Percentiles rank a stretch among this genome's conserved stretches.
phyloP scores from a whole-genome alignment of 2,329 filamentous ascomycete species.

The Pseudogymnoascus sp. region DNA sequence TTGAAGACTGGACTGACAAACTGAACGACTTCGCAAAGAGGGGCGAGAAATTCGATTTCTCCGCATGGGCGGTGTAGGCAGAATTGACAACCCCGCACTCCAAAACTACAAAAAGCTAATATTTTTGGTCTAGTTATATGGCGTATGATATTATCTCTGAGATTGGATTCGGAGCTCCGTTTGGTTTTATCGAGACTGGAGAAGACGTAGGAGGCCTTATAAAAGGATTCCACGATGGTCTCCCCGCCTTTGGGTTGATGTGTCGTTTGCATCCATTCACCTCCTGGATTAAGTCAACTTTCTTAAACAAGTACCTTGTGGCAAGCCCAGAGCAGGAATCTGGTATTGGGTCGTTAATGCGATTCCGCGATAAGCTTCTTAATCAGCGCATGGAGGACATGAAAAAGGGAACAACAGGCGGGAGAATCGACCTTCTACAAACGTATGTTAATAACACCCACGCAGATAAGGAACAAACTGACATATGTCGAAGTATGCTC shows the following conservation, averaged over 20 bases:
- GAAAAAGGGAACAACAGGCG: constrained; percentile 34
- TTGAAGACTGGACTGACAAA: constrained; percentile 41
- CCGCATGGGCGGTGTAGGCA: constrained; percentile 42
- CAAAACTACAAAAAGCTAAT: not conserved
- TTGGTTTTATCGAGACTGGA: constrained; percentile 46
- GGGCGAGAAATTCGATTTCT: constrained; percentile 42
- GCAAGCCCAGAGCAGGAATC: constrained; percentile 43
- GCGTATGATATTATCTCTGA: constrained; percentile 51
- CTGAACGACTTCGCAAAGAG: constrained; percentile 39
- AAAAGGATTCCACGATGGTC: constrained; percentile 44
- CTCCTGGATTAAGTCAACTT: constrained; percentile 45
- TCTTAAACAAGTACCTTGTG: constrained; percentile 42
- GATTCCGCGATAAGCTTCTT: constrained; percentile 47
- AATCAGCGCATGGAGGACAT: constrained; percentile 39
- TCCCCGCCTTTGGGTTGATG: constrained; percentile 42
- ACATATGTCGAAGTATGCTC: constrained; percentile 23
- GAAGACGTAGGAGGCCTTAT: constrained; percentile 46
- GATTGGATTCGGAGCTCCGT: constrained; percentile 45
- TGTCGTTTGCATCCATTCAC: constrained; percentile 45
- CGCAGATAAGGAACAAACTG: constrained; percentile 8
- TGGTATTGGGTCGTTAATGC: constrained; percentile 48
- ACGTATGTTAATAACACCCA: constrained; percentile 27
- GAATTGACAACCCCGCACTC: not conserved
- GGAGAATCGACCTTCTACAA: constrained; percentile 44
- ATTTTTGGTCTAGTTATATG: constrained; percentile 31